phyloP scores from a whole-genome alignment of 768 basidiomycete genomes.

The Ephemerocybe angulata region DNA sequence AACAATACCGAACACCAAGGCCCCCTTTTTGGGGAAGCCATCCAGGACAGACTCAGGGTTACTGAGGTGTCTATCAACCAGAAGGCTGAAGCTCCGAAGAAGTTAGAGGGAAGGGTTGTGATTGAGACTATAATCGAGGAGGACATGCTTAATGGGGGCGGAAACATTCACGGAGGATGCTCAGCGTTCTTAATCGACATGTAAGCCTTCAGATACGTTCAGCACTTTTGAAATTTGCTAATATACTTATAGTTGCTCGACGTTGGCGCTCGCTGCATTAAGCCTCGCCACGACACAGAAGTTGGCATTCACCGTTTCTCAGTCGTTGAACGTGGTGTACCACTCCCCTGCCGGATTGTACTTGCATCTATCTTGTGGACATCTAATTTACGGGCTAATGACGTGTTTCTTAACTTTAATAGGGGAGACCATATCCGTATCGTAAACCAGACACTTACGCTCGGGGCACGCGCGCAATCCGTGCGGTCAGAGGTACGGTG shows the following conservation, averaged over 20 bases:
- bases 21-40: conserved; percentile 20
- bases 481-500: conserved; percentile 46
- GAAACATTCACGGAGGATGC: conserved; percentile 54
- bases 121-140: conserved; percentile 37
- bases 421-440: conserved; percentile 52
- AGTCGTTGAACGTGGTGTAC: conserved; percentile 49
- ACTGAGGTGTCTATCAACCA: conserved; percentile 36
- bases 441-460: conserved; percentile 47
- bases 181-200: conserved; percentile 51
- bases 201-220: conserved; percentile 26
- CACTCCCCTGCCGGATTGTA: conserved; percentile 54
- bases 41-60: conserved; percentile 25
- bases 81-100: conserved; percentile 40
- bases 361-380: neutral
- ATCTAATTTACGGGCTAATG: neutral
- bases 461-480: conserved; percentile 45
- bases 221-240: neutral
- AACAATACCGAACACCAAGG: conserved; percentile 7
- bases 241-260: conserved; percentile 41
- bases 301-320: conserved; percentile 37
- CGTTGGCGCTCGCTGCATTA: conserved; percentile 42
- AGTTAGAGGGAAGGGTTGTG: conserved; percentile 41
- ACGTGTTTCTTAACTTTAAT: neutral
- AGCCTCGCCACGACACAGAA: conserved; percentile 23
- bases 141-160: conserved; percentile 44